Evolutionary conservation across 306 rosid genomes (phyloP).

Genomic region (Pterocarpus santalinus): DNA sequence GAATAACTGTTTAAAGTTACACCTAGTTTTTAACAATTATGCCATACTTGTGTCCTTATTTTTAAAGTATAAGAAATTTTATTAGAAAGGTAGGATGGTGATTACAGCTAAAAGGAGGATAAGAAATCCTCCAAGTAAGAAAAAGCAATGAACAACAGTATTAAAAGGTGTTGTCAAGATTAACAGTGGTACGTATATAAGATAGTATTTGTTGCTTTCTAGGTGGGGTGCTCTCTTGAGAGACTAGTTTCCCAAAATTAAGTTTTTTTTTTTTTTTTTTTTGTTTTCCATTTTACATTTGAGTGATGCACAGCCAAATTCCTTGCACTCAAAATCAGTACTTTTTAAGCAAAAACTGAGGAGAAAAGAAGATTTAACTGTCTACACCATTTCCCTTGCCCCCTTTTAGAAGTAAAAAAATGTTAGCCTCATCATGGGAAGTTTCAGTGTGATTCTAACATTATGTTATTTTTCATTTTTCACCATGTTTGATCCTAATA

Average conservation of each 20-base stretch:
- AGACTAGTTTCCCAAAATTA: neutral
- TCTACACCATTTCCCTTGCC: neutral
- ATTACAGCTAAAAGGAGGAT: neutral
- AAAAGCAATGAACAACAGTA: neutral
- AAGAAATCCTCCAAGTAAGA: neutral
- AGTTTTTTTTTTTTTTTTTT: neutral
- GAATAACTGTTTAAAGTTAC: too few species aligned
- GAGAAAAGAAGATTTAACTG: constrained; percentile 25
- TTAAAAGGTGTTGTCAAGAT: constrained; percentile 4
- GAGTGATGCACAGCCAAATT: neutral
- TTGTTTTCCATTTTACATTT: neutral
- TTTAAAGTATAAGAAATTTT: neutral
- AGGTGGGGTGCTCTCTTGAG: neutral
- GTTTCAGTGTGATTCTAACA: neutral
- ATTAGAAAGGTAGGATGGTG: neutral
- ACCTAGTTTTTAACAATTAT: constrained; percentile 10
- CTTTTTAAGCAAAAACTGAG: neutral
- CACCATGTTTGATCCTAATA: constrained; percentile 5
- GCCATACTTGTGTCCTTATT: neutral
- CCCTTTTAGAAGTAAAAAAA: neutral
- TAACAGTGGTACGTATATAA: neutral
- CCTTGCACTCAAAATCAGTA: neutral
- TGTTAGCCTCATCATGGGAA: constrained; percentile 20
- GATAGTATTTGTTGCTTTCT: constrained; percentile 1
- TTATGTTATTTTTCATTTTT: neutral